phyloP scores from a whole-genome alignment of 441 rosid species.

The Populus hybrid region DNA sequence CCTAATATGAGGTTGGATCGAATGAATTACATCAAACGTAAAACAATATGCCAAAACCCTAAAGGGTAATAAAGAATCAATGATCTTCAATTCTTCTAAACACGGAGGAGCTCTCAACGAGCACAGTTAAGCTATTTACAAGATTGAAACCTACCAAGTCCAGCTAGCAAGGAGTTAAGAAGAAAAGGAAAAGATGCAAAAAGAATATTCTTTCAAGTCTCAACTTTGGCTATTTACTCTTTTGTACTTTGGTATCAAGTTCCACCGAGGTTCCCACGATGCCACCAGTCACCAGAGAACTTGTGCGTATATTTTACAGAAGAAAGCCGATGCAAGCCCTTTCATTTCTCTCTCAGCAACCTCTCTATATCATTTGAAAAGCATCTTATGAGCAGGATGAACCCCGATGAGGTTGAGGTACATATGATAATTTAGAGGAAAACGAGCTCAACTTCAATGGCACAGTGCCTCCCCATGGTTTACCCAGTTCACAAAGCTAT shows the following conservation, averaged over 20 bases:
- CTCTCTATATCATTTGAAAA: constrained; percentile 17
- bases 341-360: constrained; percentile 4
- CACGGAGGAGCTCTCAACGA: constrained; percentile 31
- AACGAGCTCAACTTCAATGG: constrained; percentile 39
- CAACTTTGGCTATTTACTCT: constrained; percentile 48
- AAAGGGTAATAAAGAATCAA: constrained; percentile 40
- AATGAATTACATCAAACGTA: too few species aligned
- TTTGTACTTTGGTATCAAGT: constrained; percentile 29
- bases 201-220: constrained; percentile 25
- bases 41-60: not conserved
- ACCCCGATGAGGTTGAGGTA: constrained; percentile 1
- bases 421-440: not conserved
- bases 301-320: constrained; percentile 8
- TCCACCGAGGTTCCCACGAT: constrained; percentile 19
- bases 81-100: constrained; percentile 38
- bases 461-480: constrained; percentile 71
- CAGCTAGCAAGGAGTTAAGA: constrained; percentile 12
- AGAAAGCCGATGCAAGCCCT: constrained; percentile 8
- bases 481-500: constrained; percentile 85
- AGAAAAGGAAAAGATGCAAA: constrained; percentile 34
- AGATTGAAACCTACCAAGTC: constrained; percentile 23
- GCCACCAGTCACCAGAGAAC: constrained; percentile 2
- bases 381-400: constrained; percentile 9
- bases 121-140: constrained; percentile 44
- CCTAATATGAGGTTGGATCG: not conserved